Percentiles rank a stretch among this genome's conserved stretches.
phyloP scores from a whole-genome alignment of 2,329 filamentous ascomycete species.

The Shiraia sp. region DNA sequence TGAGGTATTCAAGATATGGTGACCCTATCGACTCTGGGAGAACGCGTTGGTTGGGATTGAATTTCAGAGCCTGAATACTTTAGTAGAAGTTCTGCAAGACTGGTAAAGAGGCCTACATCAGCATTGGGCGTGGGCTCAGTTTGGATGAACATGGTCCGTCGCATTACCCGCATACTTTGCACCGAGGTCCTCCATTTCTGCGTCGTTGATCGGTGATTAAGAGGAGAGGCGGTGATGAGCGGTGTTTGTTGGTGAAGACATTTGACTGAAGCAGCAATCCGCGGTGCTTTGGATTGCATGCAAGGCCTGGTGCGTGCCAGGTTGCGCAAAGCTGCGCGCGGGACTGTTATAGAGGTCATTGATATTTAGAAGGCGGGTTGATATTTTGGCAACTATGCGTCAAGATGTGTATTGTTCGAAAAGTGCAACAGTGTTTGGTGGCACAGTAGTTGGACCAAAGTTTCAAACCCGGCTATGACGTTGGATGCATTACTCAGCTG shows the following conservation, averaged over 20 bases:
- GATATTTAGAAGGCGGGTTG: too few relatives aligned
- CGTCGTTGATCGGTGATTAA: slow-evolving; percentile 35
- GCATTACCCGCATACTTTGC: slow-evolving; percentile 17
- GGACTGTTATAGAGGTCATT: slow-evolving; percentile 35
- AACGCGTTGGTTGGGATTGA: slow-evolving; percentile 86
- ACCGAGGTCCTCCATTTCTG: slow-evolving; percentile 25
- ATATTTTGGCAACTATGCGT: too few relatives aligned
- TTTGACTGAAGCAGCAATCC: slow-evolving; percentile 39
- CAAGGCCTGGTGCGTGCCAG: slow-evolving; percentile 29
- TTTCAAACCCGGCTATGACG: too few relatives aligned
- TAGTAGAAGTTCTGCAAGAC: slow-evolving; percentile 4
- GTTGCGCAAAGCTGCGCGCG: slow-evolving; percentile 34
- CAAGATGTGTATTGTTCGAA: too few relatives aligned
- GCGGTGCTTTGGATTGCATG: slow-evolving; percentile 23
- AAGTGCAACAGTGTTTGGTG: too few relatives aligned
- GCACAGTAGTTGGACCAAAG: too few relatives aligned
- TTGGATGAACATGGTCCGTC: slow-evolving; percentile 93
- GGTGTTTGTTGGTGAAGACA: slow-evolving; percentile 41
- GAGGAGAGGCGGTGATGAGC: slow-evolving; percentile 36
- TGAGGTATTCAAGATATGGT: slow-evolving; percentile 89
- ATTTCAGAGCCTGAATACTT: slow-evolving; percentile 71
- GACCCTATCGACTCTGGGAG: slow-evolving; percentile 74
- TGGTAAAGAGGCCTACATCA: slow-evolving; percentile 60
- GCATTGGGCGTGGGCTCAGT: slow-evolving; percentile 92
- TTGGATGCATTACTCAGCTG: too few relatives aligned